phyloP scores from a whole-genome alignment of 352 stramenopile species.

The Phytophthora multivora region DNA sequence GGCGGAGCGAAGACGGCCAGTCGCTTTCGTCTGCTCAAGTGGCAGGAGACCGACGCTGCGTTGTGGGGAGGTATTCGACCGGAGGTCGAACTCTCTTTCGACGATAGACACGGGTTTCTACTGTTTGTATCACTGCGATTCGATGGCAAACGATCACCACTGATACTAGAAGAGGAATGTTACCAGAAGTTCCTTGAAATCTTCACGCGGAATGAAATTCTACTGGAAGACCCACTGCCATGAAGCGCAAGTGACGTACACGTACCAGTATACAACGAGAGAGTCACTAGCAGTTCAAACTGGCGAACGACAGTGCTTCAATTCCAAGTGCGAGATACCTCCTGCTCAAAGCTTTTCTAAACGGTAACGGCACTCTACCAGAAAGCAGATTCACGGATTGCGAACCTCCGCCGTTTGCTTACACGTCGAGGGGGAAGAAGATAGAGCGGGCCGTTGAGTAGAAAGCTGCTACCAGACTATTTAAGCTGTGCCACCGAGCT shows the following conservation, averaged over 20 bases:
- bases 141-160: constrained; percentile 42
- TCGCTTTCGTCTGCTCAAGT: constrained; percentile 89
- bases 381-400: not conserved
- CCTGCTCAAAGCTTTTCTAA: too few species aligned
- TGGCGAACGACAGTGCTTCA: not conserved
- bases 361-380: too few species aligned
- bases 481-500: constrained; percentile 17
- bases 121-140: constrained; percentile 64
- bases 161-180: constrained; percentile 48
- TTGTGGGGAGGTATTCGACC: constrained; percentile 88
- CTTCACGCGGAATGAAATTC: constrained; percentile 35
- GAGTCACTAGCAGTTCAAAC: not conserved
- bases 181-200: constrained; percentile 55
- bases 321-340: too few species aligned
- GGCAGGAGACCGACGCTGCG: constrained; percentile 83
- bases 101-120: constrained; percentile 67
- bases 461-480: constrained; percentile 26
- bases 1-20: constrained; percentile 47
- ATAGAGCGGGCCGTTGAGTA: constrained; percentile 8
- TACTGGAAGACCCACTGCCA: constrained; percentile 19
- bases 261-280: not conserved
- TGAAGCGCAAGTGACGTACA: constrained; percentile 6
- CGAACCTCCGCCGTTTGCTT: not conserved
- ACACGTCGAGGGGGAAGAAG: not conserved
- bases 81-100: constrained; percentile 73